Evolutionary conservation across 768 basidiomycete genomes (phyloP), one percentile per base, ranked within the genome.

Genomic region (Boletus sp.): DNA sequence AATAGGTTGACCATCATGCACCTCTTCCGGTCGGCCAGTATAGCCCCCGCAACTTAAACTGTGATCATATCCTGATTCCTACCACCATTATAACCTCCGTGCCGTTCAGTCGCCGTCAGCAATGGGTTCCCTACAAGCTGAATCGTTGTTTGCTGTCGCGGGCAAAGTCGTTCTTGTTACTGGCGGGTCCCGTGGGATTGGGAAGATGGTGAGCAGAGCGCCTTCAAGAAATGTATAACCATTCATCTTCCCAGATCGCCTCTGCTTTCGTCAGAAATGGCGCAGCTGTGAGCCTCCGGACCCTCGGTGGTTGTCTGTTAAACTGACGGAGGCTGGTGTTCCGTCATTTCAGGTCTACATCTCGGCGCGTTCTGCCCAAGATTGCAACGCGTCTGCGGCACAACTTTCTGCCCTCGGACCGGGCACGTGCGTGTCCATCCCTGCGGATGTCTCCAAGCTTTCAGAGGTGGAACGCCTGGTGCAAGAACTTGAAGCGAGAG

Each of bases 151-250:
- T 63, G 61, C 73, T 55, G 82, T 85, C 53, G 65, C 75, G 33
- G 79, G 72, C 25, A 82, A 79, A 55, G 73, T 80, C 15, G 83
- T 84, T 5, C 73, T 88, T 23, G 76, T 85, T 37, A 86, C 84
- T 4, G 87, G 87, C 7, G 87, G 85, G 11, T 83, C 80, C 29
- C 73, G 82, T 53, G 85, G 85, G 6, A 78, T 87, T 30, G 84
- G 86, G 5, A 85, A 83, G 72, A 83, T 83, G 82, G 82, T 79
- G 47, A 56, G 73, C 67, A 15, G 32, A 15, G 43, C 11, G 3
- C 23, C 38, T 40, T 11, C 49, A 33, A 38, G 39, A 42, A 39
- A 30, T 34, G 21, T 19, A n/a, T 19, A 53, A 60, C 5, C 8
- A 41, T 29, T 64, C 54, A 59, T 41, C 47, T 14, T 60, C 33